phyloP scores from a whole-genome alignment of 257 asterid species.

The Leonotis leonurus region DNA sequence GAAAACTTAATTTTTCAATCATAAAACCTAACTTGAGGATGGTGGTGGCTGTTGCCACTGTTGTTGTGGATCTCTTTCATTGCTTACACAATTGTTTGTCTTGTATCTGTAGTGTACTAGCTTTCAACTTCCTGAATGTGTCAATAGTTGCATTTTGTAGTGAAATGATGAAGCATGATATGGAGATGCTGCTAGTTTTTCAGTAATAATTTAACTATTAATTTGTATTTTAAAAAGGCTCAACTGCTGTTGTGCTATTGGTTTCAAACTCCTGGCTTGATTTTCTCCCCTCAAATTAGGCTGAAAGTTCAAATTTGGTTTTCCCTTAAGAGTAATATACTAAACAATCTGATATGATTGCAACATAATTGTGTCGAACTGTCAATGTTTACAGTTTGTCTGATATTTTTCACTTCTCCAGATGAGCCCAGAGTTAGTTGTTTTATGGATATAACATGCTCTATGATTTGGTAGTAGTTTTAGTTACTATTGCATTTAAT shows the following conservation, averaged over 20 bases:
- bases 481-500: no score
- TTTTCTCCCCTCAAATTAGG: not conserved
- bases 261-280: not conserved
- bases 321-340: no score
- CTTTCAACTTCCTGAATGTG: not conserved
- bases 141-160: not conserved
- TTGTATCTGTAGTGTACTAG: not conserved
- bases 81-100: not conserved
- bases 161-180: not conserved
- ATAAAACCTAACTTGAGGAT: not conserved
- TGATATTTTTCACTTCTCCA: no score
- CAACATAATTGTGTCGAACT: no score
- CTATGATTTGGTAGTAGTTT: no score
- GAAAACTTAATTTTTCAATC: not conserved
- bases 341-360: no score
- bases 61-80: not conserved
- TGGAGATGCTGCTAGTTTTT: not conserved
- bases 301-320: no score
- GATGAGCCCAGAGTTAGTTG: no score
- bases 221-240: no score
- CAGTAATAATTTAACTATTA: not conserved
- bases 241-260: not conserved
- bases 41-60: not conserved
- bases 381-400: no score
- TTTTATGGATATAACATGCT: no score